These are phyloP conservation scores for Ceratobasidium sp. DNA, from an alignment of 1,284 basidiomycete genomes.

Conservation along the genomic window DNA sequence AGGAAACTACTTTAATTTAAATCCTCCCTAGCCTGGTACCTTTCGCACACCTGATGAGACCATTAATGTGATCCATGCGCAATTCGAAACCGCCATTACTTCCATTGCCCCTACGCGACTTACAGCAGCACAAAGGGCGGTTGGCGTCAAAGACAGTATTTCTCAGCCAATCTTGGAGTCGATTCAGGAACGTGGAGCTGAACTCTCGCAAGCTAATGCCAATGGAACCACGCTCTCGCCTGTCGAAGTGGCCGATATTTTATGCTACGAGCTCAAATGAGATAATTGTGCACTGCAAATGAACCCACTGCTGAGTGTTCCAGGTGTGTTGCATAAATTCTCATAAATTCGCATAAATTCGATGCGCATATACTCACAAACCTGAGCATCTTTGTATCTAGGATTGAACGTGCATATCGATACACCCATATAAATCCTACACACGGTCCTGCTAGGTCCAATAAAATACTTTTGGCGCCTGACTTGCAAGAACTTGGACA, in stretches of 20 bases:
- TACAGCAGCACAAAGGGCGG: neutral
- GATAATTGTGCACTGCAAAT: neutral
- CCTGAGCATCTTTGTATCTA: neutral
- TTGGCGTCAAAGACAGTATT: constrained; percentile 21
- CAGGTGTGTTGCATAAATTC: constrained; percentile 13
- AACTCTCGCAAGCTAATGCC: no score
- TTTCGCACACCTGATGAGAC: neutral
- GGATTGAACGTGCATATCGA: constrained; percentile 47
- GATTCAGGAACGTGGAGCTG: neutral
- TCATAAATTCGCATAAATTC: no score
- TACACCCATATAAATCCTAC: constrained; percentile 53
- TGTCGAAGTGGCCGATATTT: neutral
- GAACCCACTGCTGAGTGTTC: neutral
- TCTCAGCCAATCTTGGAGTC: constrained; percentile 7
- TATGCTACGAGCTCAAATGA: neutral
- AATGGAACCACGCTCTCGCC: no score
- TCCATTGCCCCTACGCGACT: neutral
- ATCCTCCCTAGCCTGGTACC: neutral
- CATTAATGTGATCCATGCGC: neutral
- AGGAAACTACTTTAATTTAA: neutral
- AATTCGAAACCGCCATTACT: neutral
- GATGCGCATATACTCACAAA: no score
- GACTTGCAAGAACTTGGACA: constrained; percentile 48
- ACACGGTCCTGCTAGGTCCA: constrained; percentile 53
- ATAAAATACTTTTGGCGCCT: constrained; percentile 56